phyloP scores from a whole-genome alignment of 352 stramenopile species.

The Halophytophthora polymorphica region DNA sequence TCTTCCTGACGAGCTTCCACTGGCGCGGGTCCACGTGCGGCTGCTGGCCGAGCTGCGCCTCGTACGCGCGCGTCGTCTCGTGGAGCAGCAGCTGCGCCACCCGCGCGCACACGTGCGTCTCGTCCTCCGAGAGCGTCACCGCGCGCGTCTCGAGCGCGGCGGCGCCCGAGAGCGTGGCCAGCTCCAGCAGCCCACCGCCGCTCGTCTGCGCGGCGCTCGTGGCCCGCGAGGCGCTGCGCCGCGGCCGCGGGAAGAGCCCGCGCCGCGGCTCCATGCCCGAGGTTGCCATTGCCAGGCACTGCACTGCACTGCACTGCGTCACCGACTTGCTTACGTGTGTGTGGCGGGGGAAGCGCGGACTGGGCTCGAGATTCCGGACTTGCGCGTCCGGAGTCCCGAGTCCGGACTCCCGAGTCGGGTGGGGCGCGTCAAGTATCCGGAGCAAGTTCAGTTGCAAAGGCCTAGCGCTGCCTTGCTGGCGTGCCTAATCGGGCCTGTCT shows the following conservation, averaged over 20 bases:
- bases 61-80: slow-evolving; percentile 37
- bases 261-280: slow-evolving; percentile 10
- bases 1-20: slow-evolving; percentile 69
- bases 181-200: slow-evolving; percentile 21
- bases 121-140: slow-evolving; percentile 53
- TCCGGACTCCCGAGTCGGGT: too few relatives aligned
- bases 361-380: too few relatives aligned
- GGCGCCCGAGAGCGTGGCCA: slow-evolving; percentile 30
- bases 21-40: slow-evolving; percentile 36
- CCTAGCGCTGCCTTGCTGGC: too few relatives aligned
- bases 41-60: slow-evolving; percentile 20
- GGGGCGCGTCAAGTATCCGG: too few relatives aligned
- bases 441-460: too few relatives aligned
- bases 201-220: neutral
- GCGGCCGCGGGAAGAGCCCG: slow-evolving; percentile 15
- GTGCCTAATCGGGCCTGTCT: too few relatives aligned
- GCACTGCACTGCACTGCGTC: too few relatives aligned
- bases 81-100: slow-evolving; percentile 37
- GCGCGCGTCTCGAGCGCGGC: slow-evolving; percentile 27
- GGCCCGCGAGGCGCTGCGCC: slow-evolving; percentile 5
- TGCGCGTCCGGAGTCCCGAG: too few relatives aligned
- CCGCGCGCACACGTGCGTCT: slow-evolving; percentile 37
- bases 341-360: too few relatives aligned
- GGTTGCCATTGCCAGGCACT: too few relatives aligned
- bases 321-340: slow-evolving; percentile 16